These are phyloP conservation scores for Calonectria pseudoturangicola DNA, from an alignment of 2,329 filamentous ascomycete species.

Conservation along the genomic window DNA sequence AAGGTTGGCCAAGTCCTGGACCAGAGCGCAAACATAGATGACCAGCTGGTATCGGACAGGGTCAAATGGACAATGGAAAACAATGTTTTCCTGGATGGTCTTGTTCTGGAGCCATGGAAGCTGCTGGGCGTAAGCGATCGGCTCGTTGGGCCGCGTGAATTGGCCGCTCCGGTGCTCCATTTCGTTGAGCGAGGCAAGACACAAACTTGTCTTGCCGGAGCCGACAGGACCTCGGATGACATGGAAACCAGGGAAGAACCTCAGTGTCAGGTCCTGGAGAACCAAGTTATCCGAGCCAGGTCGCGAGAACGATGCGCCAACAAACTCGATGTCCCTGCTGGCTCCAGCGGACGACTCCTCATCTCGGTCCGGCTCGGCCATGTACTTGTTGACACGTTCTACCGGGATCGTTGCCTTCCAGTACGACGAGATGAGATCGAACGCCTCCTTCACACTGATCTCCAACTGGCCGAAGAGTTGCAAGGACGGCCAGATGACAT, in stretches of 20 bases:
- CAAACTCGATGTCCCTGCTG: constrained; percentile 70
- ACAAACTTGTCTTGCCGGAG: constrained; percentile 76
- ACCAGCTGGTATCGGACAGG: constrained; percentile 74
- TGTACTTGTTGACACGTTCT: constrained; percentile 88
- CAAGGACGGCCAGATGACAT: constrained; percentile 90
- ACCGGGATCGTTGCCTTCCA: constrained; percentile 91
- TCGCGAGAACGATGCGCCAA: constrained; percentile 85
- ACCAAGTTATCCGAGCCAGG: constrained; percentile 78
- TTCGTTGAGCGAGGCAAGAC: constrained; percentile 76
- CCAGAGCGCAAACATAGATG: constrained; percentile 76
- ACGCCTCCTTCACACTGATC: constrained; percentile 82
- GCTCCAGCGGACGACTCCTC: constrained; percentile 63
- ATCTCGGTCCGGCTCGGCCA: constrained; percentile 87
- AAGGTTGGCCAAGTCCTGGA: constrained; percentile 74
- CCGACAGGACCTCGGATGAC: constrained; percentile 77
- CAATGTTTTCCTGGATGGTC: constrained; percentile 78
- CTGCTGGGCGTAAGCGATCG: constrained; percentile 75
- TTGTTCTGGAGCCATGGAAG: constrained; percentile 80
- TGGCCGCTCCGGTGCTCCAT: constrained; percentile 78
- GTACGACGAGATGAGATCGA: constrained; percentile 83
- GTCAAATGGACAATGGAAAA: constrained; percentile 76
- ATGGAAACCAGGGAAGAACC: constrained; percentile 70
- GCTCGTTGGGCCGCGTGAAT: constrained; percentile 67
- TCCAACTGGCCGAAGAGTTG: constrained; percentile 88
- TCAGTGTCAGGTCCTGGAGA: constrained; percentile 67